These are phyloP conservation scores for Biancaea sappan DNA, from an alignment of 306 rosid genomes.

Conservation along the genomic window DNA sequence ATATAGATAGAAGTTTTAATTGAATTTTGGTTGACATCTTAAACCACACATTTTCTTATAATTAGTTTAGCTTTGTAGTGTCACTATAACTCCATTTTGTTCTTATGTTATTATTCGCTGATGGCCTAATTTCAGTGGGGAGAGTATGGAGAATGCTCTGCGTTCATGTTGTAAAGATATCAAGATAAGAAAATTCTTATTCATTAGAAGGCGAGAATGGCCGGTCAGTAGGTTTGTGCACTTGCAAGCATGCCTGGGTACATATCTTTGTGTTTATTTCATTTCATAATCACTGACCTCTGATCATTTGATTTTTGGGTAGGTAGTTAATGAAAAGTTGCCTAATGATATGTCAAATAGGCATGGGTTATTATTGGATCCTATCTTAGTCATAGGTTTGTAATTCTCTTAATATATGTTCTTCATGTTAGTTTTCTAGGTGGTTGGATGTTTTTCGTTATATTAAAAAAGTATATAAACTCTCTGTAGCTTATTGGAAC, in stretches of 20 bases:
- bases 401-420: not conserved
- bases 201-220: conserved; percentile 88
- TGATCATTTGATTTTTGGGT: conserved; percentile 36
- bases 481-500: not conserved
- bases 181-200: too few relatives aligned
- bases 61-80: too few relatives aligned
- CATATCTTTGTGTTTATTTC: not conserved
- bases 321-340: conserved; percentile 88
- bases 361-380: conserved; percentile 90
- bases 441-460: not conserved
- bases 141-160: too few relatives aligned
- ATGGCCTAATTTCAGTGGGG: too few relatives aligned
- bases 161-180: too few relatives aligned
- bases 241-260: conserved; percentile 20
- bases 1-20: too few relatives aligned
- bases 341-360: conserved; percentile 92
- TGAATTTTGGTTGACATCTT: too few relatives aligned
- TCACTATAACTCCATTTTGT: too few relatives aligned
- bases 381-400: conserved; percentile 93
- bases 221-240: conserved; percentile 82
- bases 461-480: not conserved
- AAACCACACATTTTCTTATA: too few relatives aligned
- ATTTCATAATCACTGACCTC: conserved; percentile 13
- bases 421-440: conserved; percentile 10
- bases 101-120: conserved; percentile 6